Percentiles rank a stretch among this genome's conserved stretches.
phyloP scores from a whole-genome alignment of 345 rosid species.

The Populus tremula region DNA sequence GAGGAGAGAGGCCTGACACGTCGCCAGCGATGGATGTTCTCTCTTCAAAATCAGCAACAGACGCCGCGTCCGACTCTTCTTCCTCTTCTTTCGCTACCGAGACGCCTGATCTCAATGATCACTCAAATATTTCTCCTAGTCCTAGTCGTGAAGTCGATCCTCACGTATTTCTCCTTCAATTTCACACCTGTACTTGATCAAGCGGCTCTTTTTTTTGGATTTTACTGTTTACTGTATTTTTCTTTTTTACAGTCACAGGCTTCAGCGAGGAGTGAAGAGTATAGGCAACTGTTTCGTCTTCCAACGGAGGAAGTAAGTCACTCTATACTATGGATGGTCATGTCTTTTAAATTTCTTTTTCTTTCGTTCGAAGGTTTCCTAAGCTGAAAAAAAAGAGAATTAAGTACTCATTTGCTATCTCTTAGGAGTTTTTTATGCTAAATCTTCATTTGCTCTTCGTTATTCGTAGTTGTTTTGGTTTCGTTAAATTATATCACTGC shows the following conservation, averaged over 20 bases:
- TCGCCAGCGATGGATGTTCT: conserved; percentile 36
- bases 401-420: background rate
- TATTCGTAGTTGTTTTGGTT: background rate
- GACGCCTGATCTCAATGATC: conserved; percentile 55
- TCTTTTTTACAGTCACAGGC: conserved; percentile 41
- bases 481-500: background rate
- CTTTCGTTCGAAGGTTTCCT: background rate
- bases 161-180: conserved; percentile 39
- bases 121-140: conserved; percentile 43
- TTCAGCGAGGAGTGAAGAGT: conserved; percentile 40
- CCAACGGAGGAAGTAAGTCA: conserved; percentile 23
- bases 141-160: conserved; percentile 46
- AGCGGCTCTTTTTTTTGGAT: background rate
- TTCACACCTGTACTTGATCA: background rate
- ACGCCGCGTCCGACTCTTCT: conserved; percentile 36
- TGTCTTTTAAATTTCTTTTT: background rate
- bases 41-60: conserved; percentile 33
- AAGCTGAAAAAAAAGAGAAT: background rate
- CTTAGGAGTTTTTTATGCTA: background rate
- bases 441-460: too few species aligned
- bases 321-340: background rate
- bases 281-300: conserved; percentile 19
- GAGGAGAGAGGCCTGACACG: conserved; percentile 33
- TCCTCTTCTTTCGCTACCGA: conserved; percentile 31
- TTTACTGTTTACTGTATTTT: background rate